phyloP scores from a whole-genome alignment of 164 flowering plant species.

The Vitis labrusca region DNA sequence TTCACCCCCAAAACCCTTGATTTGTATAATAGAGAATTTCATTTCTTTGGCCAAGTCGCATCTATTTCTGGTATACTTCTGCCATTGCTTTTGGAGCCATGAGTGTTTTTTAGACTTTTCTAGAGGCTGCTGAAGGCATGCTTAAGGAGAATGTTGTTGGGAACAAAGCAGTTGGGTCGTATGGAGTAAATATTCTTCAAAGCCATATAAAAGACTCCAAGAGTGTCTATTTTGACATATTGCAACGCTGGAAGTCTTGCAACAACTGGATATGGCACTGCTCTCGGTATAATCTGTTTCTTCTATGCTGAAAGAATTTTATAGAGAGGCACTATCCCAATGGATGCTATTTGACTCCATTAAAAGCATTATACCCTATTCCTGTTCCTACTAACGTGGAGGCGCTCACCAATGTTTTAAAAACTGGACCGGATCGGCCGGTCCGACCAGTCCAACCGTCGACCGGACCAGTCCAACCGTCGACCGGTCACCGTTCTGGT shows the following conservation, averaged over 20 bases:
- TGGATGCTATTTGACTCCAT: no score
- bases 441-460: no score
- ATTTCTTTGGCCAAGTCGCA: conserved; percentile 94
- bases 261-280: conserved; percentile 99
- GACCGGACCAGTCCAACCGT: no score
- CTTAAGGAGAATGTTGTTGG: conserved; percentile 88
- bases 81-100: conserved; percentile 58
- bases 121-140: conserved; percentile 91
- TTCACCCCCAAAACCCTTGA: conserved; percentile 81
- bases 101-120: conserved; percentile 72
- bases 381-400: no score
- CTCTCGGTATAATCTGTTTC: conserved; percentile 90
- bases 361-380: no score
- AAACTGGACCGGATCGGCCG: no score
- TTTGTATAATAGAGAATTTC: conserved; percentile 77
- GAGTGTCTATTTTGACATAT: conserved; percentile 74
- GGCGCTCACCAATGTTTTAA: no score
- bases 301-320: conserved; percentile 41
- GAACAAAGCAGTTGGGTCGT: conserved; percentile 86
- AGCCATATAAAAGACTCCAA: conserved; percentile 33
- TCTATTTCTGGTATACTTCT: conserved; percentile 86
- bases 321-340: conserved; percentile 9
- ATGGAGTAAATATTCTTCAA: conserved; percentile 66
- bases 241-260: conserved; percentile 99
- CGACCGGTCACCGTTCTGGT: no score